Evolutionary conservation across 1,139 yeast species (phyloP), one percentile per base, ranked within the genome.

Genomic region (Scheffersomyces quercinus): DNA sequence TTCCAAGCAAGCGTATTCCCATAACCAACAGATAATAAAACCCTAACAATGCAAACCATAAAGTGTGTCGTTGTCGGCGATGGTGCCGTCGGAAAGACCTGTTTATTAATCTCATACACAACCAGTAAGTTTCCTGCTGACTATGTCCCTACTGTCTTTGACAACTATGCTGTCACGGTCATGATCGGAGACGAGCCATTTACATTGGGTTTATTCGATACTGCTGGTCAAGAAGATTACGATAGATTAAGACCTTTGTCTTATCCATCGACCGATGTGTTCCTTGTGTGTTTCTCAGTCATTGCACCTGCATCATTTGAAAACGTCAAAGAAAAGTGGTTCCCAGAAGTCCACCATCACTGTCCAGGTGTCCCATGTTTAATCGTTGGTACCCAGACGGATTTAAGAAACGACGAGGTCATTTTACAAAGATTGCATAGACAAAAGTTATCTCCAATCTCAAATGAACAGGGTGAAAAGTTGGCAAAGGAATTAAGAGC

Each of bases 151-250:
- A 91, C 98, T 0, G 95, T 88, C 56, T 90, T 90, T 59, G 98
- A 93, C 67, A 93, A 93, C 73, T 93, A 93, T 65, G 98, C 98
- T 10, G 99, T 93, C 42, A 91, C 98, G 2, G 98, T 93, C 44
- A 91, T 93, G 89, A 93, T 93, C 64, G 98, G 97, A 41, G 98
- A 91, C 64, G 98, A 91, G 69, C 98, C 98, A 37, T 91, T 89
- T 68, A 93, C 97, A 16, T 81, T 93, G 59, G 98, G 98, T 12
- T 75, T 93, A 51, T 93, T 91, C 64, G 99, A 93, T 73, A 93
- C 99, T 37, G 98, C 99, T 15, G 99, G 99, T 37, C 99, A 93
- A 75, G 98, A 91, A 78, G 98, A 93, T 75, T 93, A 93, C 67
- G 99, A 93, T 70, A 81, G 99, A 64, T 76, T 93, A 64, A 88